These are phyloP conservation scores for Cladorrhinum sp. DNA, from an alignment of 2,329 filamentous ascomycete species.

Conservation along the genomic window DNA sequence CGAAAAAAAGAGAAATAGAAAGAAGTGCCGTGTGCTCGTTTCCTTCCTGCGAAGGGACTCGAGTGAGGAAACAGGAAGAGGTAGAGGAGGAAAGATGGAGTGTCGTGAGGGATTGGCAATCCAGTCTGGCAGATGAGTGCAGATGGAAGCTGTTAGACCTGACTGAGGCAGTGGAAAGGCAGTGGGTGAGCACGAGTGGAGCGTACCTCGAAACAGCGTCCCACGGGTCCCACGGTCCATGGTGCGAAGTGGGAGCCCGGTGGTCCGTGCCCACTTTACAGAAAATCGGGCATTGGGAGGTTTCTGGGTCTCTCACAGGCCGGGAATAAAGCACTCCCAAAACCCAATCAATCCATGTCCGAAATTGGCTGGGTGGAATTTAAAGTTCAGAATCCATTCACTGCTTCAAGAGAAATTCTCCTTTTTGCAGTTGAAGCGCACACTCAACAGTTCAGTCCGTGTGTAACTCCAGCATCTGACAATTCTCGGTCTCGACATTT, in stretches of 20 bases:
- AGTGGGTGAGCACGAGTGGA: constrained; percentile 9
- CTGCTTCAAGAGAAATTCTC: not conserved
- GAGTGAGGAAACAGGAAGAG: constrained; percentile 3
- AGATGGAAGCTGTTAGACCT: constrained; percentile 17
- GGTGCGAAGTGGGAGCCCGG: constrained; percentile 16
- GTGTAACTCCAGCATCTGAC: not conserved
- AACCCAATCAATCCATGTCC: not conserved
- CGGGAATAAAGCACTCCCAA: not conserved
- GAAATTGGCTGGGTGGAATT: not conserved
- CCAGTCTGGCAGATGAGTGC: constrained; percentile 5
- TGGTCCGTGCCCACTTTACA: constrained; percentile 21
- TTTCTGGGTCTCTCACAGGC: not conserved
- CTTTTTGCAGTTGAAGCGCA: not conserved
- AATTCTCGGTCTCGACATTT: not conserved
- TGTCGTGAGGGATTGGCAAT: constrained; percentile 23
- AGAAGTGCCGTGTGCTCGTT: constrained; percentile 28
- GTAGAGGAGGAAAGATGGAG: constrained; percentile 22
- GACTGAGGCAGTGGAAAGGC: constrained; percentile 16
- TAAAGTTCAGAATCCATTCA: not conserved
- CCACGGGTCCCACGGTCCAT: constrained; percentile 10
- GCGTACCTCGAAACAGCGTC: constrained; percentile 1
- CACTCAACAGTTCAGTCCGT: not conserved
- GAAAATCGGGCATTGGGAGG: not conserved
- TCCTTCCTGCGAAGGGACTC: constrained; percentile 24
- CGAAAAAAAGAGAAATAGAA: constrained; percentile 23